Base-by-base conservation (phyloP, 1,284 basidiomycete species). In the Wolfiporia cocos region DNA sequence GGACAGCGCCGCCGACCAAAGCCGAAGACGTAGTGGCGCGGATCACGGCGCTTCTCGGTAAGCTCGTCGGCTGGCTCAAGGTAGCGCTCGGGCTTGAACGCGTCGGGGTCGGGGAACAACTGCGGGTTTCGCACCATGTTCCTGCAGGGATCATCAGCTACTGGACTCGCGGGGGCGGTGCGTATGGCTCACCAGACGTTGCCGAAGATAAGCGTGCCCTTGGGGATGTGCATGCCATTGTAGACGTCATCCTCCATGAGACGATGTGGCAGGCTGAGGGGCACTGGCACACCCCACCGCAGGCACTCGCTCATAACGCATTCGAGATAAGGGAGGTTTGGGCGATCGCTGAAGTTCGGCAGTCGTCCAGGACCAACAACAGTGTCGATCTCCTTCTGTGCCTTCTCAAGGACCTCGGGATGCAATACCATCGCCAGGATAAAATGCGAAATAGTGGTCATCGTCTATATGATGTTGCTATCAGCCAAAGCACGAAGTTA, bases 1-100 rank as follows among this genome's bases (percentile, higher is more conserved):
- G 74, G 71, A 49, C 74, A 76, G 36, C 54, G 50, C 48, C 59
- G 49, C 20, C 60, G 55, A 3, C 65, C 63, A 46, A 64, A 67
- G 20, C 65, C 65, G 44, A 66, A 67, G 11, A 60, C 61, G 50
- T 59, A 63, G 44, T 48, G 53, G 20, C 58, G 56, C 29, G 62
- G 61, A 49, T 66, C 62, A 23, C 57, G 59, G 35, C 45, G 40
- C 43, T 51, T 48, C 45, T 49, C 53, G 0, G 51, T 55, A 37
- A 46, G 47, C 39, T 59, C 57, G 44, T 63, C 57, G 5, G 53
- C 49, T n/a, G 43, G 28, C 33, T 54, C 49, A 42, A 61, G 47
- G 49, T 51, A 69, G 18, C 68, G 61, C 23, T 65, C 65, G 0
- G 68, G 68, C 28, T 54, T 45, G 56, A 70, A 70, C 14, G 38